Evolutionary conservation across 1,284 basidiomycete species (phyloP).

Genomic region (Pyrrhoderma lamaoense): DNA sequence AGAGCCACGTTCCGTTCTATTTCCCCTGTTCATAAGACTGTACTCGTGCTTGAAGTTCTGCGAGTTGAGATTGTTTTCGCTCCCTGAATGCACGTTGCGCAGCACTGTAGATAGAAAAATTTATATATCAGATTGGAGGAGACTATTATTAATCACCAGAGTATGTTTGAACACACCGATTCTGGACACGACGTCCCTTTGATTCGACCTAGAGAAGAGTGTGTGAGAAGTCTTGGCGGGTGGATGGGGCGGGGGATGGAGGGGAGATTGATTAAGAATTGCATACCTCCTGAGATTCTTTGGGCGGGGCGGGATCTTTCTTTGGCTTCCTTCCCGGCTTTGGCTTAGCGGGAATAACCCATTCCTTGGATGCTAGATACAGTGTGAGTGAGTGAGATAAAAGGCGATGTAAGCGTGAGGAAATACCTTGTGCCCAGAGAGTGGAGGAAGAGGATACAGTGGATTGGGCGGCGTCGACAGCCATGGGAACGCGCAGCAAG

Average conservation of each 20-base stretch:
- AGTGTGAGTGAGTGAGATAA: slow-evolving; percentile 19
- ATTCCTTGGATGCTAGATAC: slow-evolving; percentile 73
- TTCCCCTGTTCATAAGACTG: slow-evolving; percentile 86
- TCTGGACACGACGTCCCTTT: slow-evolving; percentile 67
- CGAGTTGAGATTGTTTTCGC: slow-evolving; percentile 83
- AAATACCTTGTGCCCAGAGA: slow-evolving; percentile 46
- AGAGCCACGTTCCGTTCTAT: slow-evolving; percentile 84
- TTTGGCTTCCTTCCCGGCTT: slow-evolving; percentile 88
- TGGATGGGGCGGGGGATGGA: slow-evolving; percentile 15
- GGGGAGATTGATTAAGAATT: not conserved
- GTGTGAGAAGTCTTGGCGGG: slow-evolving; percentile 21
- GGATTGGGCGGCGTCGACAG: slow-evolving; percentile 24
- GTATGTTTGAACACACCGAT: slow-evolving; percentile 42
- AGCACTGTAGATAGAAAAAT: slow-evolving; percentile 43
- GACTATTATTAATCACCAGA: not conserved
- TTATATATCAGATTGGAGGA: not conserved
- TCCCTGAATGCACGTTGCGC: slow-evolving; percentile 90
- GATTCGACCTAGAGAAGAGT: slow-evolving; percentile 35
- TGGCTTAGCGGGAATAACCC: slow-evolving; percentile 84
- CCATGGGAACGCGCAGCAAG: slow-evolving; percentile 24
- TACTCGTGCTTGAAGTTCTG: slow-evolving; percentile 83
- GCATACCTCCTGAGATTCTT: slow-evolving; percentile 43
- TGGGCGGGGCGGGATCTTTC: slow-evolving; percentile 44
- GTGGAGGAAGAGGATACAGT: slow-evolving; percentile 37
- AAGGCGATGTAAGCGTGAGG: slow-evolving; percentile 19